Evolutionary conservation across 345 rosid species (phyloP).

Genomic region (Arabidopsis arenosa): DNA sequence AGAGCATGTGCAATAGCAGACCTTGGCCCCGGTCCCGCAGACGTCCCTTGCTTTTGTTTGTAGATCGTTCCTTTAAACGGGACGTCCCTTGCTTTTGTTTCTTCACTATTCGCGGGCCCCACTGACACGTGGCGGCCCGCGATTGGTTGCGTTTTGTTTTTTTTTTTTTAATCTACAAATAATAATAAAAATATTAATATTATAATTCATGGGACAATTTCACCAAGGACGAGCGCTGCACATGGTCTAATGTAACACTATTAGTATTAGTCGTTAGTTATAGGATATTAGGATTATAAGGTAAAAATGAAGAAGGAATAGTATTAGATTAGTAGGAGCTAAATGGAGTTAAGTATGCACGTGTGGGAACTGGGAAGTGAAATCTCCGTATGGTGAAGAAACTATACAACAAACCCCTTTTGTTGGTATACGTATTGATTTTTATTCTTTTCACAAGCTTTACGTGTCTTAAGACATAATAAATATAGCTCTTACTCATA

Average conservation of each 20-base stretch:
- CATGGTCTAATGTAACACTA: background rate
- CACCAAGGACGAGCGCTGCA: no score
- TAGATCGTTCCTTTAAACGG: no score
- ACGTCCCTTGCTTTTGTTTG: no score
- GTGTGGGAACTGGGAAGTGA: conserved; percentile 15
- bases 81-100: no score
- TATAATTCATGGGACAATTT: no score
- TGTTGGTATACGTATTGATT: background rate
- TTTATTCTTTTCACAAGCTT: background rate
- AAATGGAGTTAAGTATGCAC: conserved; percentile 38
- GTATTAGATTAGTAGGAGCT: conserved; percentile 1
- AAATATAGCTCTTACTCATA: background rate
- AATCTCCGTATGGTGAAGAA: conserved; percentile 8
- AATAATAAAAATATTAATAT: no score
- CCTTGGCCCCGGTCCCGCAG: no score
- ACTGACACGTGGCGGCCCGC: no score
- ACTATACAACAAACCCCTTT: conserved; percentile 21
- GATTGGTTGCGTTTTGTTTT: no score
- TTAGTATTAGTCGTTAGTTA: background rate
- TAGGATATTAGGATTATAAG: background rate
- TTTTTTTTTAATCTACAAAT: no score
- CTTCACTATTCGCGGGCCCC: no score
- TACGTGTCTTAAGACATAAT: background rate
- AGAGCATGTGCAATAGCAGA: no score
- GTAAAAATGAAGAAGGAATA: background rate